Evolutionary conservation across 2,329 filamentous ascomycete genomes (phyloP), one percentile per base, ranked within the genome.

Genomic region (Hypoxylon sp.): DNA sequence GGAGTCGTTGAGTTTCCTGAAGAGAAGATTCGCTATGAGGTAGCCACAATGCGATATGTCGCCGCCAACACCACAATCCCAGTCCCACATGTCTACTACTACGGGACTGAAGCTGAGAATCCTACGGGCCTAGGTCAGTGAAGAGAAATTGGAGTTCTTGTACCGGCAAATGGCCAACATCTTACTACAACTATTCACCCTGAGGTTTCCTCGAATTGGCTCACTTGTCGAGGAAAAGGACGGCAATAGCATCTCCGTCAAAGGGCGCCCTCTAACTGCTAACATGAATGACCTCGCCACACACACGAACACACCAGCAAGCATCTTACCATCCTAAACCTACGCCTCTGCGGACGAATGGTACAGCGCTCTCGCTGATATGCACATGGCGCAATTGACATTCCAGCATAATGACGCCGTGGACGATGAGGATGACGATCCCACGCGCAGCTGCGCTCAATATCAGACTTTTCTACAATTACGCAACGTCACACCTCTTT

Each of bases 401-500:
- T 81, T 81, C 58, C 80, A 84, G 68, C 79, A 77, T 51, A 82
- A 83, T 63, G 77, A 82, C 46, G 69, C 78, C 0, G 72, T 82
- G 2, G 57, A 63, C 0, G 73, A 76, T 1, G 80, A 77, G 25
- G 78, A 80, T 14, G 82, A 84, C 60, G 80, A 77, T 51, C n/a
- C n/a, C 23, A 23, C 5, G 23, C 23, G 5, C 23, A 23, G 23
- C 23, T 23, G 23, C 23, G 5, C 23, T 23, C 23, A 23, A 23
- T 23, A 23, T 23, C 23, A 23, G 23, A 5, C 2, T 2, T 23
- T 23, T 23, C 23, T 23, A 2, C 23, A 23, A 23, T 23, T 5
- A 23, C 23, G 5, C 23, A 5, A 23, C 2, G 23, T 23, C 23
- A 23, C 23, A 23, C 23, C 34, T 13, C 14, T 38, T 38, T 38